A percentile compares a stretch with the other conserved stretches of the same genome.
phyloP scores from a whole-genome alignment of 495 filamentous ascomycete genomes.

The Immersiella caudata region DNA sequence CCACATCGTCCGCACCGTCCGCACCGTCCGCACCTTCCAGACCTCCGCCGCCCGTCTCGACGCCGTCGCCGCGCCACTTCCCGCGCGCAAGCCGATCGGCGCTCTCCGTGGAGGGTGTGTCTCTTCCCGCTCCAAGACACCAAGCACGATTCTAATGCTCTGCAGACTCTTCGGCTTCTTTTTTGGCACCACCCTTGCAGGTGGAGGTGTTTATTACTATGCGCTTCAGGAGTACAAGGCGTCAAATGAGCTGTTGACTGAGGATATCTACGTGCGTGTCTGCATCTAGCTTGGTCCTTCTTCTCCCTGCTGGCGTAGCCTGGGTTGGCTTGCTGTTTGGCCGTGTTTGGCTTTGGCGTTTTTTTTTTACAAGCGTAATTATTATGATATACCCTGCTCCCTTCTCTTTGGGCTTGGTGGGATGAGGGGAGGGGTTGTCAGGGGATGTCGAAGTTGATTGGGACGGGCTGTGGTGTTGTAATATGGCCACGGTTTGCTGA shows the following conservation, averaged over 20 bases:
- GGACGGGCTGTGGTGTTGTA: constrained; percentile 27
- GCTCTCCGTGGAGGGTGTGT: constrained; percentile 92
- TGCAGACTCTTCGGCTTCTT: constrained; percentile 90
- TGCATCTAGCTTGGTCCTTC: constrained; percentile 46
- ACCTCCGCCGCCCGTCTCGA: constrained; percentile 50
- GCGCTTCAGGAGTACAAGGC: constrained; percentile 89
- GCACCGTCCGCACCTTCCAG: constrained; percentile 44
- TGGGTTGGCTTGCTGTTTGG: not conserved
- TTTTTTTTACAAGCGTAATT: constrained; percentile 18
- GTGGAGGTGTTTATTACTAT: constrained; percentile 85
- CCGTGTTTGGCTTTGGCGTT: constrained; percentile 2
- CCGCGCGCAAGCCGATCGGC: constrained; percentile 79
- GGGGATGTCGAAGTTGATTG: not conserved
- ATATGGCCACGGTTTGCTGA: not conserved
- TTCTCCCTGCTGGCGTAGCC: not conserved
- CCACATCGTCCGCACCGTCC: no score
- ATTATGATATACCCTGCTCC: constrained; percentile 21
- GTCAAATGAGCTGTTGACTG: constrained; percentile 89
- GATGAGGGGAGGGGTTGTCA: constrained; percentile 7
- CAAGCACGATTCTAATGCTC: not conserved
- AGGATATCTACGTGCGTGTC: constrained; percentile 90
- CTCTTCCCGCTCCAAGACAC: not conserved
- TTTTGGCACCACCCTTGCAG: constrained; percentile 77
- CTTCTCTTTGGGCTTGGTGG: not conserved
- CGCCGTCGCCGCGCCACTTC: constrained; percentile 53